Evolutionary conservation across 2,329 filamentous ascomycete species (phyloP), one percentile per base, ranked within the genome.

Genomic region (Paracamarosporium sp.): DNA sequence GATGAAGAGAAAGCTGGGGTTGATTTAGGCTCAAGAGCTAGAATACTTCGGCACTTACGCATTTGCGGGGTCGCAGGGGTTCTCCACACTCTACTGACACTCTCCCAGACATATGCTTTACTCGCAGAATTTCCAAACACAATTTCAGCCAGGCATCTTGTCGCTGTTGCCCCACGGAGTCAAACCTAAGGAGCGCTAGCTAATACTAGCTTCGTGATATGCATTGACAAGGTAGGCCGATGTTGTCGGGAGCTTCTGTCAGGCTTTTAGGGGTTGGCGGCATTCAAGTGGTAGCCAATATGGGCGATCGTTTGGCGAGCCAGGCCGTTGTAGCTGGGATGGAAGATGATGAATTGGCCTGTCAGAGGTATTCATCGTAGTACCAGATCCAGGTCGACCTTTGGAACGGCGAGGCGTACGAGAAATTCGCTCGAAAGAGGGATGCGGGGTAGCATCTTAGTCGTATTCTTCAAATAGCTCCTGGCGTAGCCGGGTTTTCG

Each of bases 31-130:
- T 58, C 50, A 60, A 60, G 47, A 28, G 47, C 47, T 50, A 50
- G 13, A 15, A n/a, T n/a, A 15, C 43, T 45, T 52, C 40, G 33
- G 47, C 40, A 54, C 35, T 53, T 33, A 7, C 45, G 36, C 28
- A 55, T 38, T 35, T 60, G 53, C 56, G 62, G 59, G 59, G 59
- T 53, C 50, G 36, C 62, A 59, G 46, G 62, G 60, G 25, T 65
- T 63, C 62, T 57, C 62, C 62, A 55, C 57, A 62, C 28, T 31
- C 12, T 44, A 17, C 25, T 28, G 33, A 13, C 9, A 30, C 25
- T 25, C 27, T 9, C 9, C 7, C 24, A 17, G 24, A 5, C 13
- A 28, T 3, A 27, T 28, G 2, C 35, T 17, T 28, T 50, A 24
- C 11, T 35, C 40, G 27, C 24, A 44, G 9, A n/a, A 4, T 50